Conservation (phyloP, 805 yeast species). For the Candida peoriensis region DNA sequence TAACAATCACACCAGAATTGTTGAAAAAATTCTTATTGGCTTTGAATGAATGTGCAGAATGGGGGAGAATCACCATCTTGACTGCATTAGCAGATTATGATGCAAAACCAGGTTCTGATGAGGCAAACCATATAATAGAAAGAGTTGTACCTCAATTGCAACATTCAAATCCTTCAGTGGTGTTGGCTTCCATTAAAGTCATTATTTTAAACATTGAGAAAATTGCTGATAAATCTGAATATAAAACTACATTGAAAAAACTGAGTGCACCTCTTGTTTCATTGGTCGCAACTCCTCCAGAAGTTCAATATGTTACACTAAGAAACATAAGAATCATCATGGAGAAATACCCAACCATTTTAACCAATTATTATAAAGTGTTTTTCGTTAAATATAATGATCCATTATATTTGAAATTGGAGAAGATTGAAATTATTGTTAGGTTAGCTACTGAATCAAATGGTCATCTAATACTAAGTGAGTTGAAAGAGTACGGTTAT, state of each 20-base stretch:
- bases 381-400: constrained; percentile 87
- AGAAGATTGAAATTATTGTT: constrained; percentile 69
- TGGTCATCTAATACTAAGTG: constrained; percentile 55
- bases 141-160: constrained; percentile 92
- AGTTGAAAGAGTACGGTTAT: constrained; percentile 75
- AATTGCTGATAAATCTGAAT: constrained; percentile 33
- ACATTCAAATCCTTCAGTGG: constrained; percentile 96
- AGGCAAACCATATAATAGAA: constrained; percentile 82
- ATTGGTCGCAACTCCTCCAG: constrained; percentile 82
- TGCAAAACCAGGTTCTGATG: constrained; percentile 44
- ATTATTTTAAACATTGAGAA: constrained; percentile 62
- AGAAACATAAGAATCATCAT: constrained; percentile 85
- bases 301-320: constrained; percentile 89
- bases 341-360: constrained; percentile 79
- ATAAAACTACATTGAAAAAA: constrained; percentile 52
- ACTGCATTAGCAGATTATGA: constrained; percentile 73
- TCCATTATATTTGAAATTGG: constrained; percentile 72
- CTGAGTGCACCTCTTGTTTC: constrained; percentile 84
- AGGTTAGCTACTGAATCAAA: constrained; percentile 61
- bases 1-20: constrained; percentile 37
- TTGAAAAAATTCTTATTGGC: constrained; percentile 69
- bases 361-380: constrained; percentile 76
- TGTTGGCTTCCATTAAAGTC: constrained; percentile 76
- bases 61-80: constrained; percentile 94
- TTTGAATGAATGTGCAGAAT: constrained; percentile 94